Evolutionary conservation across 352 stramenopile species (phyloP), one percentile per base, ranked within the genome.

Genomic region (Phytophthora europaea): DNA sequence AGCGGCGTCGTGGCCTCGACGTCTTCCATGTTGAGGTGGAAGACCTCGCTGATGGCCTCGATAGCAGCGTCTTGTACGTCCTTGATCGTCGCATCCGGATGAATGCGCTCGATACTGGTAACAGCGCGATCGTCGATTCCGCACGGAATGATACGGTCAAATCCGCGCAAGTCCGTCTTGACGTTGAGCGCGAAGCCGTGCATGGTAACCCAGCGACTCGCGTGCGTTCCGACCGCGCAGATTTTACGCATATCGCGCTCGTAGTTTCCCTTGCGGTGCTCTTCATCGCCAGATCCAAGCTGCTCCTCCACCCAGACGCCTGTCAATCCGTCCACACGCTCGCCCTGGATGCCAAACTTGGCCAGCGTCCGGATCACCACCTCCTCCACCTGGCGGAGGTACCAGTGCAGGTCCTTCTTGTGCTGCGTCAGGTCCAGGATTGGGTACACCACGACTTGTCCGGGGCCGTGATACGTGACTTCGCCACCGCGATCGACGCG

Each of bases 161-260:
- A 99, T 18, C 84, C 87, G 7, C 65, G 48, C 54, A 99, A 74
- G 78, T 99, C 89, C 2, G 95, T 97, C 54, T 77, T 89, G 8
- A 99, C 89, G 87, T 99, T 99, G 47, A 99, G 81, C 7, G 98
- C 95, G 78, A 99, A 98, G 34, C 98, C 98, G 76, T 99, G 98
- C 78, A 98, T 99, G 9, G 98, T 99, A 60, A 99, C 97, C 98
- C 98, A 99, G 53, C 92, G 82, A 54, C 92, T 98, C 3, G 94
- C 93, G 38, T 98, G 97, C 13, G 99, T 97, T 9, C 98, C 98
- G 18, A 99, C 93, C 0, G 98, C 98, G 13, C 96, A 96, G 71
- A 99, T 97, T 79, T 99, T 99, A 40, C 90, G 81, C 81, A 95
- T 90, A 22, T 91, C 88, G 16, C 80, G 79, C 36, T 79, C 81